A percentile compares a stretch with the other conserved stretches of the same genome.
These are phyloP conservation scores for Puccinia triticina DNA, from an alignment of 1,284 basidiomycete genomes.

Conservation along the genomic window DNA sequence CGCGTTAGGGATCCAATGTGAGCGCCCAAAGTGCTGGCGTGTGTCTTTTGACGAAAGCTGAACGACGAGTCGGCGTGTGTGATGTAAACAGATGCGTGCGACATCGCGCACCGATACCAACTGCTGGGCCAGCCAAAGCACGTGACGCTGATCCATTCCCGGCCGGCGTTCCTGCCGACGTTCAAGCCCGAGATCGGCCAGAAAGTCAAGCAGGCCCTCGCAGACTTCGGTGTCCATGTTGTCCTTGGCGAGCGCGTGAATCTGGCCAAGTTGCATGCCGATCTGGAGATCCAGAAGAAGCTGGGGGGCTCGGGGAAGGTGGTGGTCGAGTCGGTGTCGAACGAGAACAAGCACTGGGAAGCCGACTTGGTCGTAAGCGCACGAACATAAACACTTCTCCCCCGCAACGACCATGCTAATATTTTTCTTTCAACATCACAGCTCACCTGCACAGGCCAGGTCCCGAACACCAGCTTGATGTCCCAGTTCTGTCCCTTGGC, in stretches of 20 bases:
- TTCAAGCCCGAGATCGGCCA: conserved; percentile 34
- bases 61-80: too few species aligned
- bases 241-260: conserved; percentile 37
- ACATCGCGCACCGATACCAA: conserved; percentile 41
- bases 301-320: not conserved
- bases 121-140: conserved; percentile 14
- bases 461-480: conserved; percentile 42
- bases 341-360: conserved; percentile 21
- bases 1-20: conserved; percentile 45
- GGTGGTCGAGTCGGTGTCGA: conserved; percentile 12
- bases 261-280: conserved; percentile 25
- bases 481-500: conserved; percentile 48
- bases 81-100: conserved; percentile 32
- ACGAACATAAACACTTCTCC: not conserved
- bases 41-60: too few species aligned
- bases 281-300: not conserved
- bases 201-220: conserved; percentile 27
- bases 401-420: not conserved
- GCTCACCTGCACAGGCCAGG: conserved; percentile 45
- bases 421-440: not conserved
- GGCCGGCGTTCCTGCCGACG: conserved; percentile 21
- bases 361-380: conserved; percentile 42
- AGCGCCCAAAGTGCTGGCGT: not conserved
- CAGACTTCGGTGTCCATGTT: conserved; percentile 1
- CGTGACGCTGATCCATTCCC: conserved; percentile 41